Evolutionary conservation across 441 rosid genomes (phyloP), one percentile per base, ranked within the genome.

Genomic region (Eruca vesicaria): DNA sequence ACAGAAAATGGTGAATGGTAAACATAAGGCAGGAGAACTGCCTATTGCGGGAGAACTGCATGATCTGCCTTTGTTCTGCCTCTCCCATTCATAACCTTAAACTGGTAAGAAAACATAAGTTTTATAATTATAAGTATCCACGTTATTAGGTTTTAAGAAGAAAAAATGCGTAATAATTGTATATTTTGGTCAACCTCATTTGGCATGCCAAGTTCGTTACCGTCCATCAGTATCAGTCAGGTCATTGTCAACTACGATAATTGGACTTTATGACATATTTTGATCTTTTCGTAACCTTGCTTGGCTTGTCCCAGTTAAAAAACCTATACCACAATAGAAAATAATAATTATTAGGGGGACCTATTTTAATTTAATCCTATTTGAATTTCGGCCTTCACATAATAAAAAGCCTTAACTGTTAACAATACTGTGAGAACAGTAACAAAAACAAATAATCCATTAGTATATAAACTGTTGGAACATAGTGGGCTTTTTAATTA

Each of bases 181-280:
- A 58, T 43, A 45, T 7, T 16, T 35, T 63, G 67, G 80, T 64
- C 80, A 71, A 71, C 19, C 63, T 14, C 50, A 43, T 14, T 43
- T 14, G 50, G 14, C 50, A 43, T 14, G 15, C 50, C 50, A 43
- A 43, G 50, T 43, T 43, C 18, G 50, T 43, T 43, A 43, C 50
- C 56, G 56, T 71, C 80, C 35, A 70, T 76, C 75, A 18, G 36
- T 71, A 28, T 71, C 75, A 76, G 63, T 12, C 62, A 76, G 71
- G 80, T 70, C 80, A 76, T 23, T 64, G 75, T 64, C 71, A 71
- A 48, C 76, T 57, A 65, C 35, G 65, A 65, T 65, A 58, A 70
- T 77, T 58, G 56, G 68, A 71, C 64, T 76, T 45, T 35, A 58
- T 45, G 75, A 76, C 67, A 38, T 23, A 70, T 56, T 45, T 71